These are phyloP conservation scores for Monilinia aucupariae DNA, from an alignment of 2,329 filamentous ascomycete species.

Conservation along the genomic window DNA sequence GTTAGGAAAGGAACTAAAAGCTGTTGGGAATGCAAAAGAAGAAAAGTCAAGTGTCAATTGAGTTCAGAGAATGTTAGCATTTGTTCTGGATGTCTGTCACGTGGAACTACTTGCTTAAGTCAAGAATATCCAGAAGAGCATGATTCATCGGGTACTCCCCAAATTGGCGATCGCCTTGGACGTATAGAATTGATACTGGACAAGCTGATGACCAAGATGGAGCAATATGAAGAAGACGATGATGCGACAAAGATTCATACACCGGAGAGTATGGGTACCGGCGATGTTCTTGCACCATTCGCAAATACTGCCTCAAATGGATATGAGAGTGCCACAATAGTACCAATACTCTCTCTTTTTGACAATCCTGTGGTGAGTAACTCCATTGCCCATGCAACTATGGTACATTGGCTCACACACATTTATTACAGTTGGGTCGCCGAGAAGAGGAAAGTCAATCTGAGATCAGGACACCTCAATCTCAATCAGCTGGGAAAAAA, in stretches of 20 bases:
- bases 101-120: constrained; percentile 35
- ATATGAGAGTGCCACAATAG: constrained; percentile 23
- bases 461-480: constrained; percentile 25
- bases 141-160: constrained; percentile 26
- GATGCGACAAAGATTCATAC: constrained; percentile 29
- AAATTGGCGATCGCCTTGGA: constrained; percentile 33
- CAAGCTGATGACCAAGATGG: constrained; percentile 31
- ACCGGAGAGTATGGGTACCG: constrained; percentile 28
- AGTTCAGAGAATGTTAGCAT: constrained; percentile 36
- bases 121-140: constrained; percentile 35
- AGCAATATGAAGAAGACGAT: constrained; percentile 30
- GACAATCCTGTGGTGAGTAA: constrained; percentile 30
- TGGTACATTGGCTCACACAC: neutral
- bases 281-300: constrained; percentile 30
- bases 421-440: constrained; percentile 26
- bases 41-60: constrained; percentile 49
- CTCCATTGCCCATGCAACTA: neutral
- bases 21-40: constrained; percentile 52
- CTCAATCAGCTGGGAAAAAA: constrained; percentile 10
- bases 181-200: constrained; percentile 32
- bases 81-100: constrained; percentile 44
- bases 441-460: constrained; percentile 22
- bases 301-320: constrained; percentile 17
- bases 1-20: constrained; percentile 48
- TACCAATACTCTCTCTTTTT: constrained; percentile 31